Evolutionary conservation across 2,329 filamentous ascomycete genomes (phyloP), one percentile per base, ranked within the genome.

Genomic region (Cercospora canescens): DNA sequence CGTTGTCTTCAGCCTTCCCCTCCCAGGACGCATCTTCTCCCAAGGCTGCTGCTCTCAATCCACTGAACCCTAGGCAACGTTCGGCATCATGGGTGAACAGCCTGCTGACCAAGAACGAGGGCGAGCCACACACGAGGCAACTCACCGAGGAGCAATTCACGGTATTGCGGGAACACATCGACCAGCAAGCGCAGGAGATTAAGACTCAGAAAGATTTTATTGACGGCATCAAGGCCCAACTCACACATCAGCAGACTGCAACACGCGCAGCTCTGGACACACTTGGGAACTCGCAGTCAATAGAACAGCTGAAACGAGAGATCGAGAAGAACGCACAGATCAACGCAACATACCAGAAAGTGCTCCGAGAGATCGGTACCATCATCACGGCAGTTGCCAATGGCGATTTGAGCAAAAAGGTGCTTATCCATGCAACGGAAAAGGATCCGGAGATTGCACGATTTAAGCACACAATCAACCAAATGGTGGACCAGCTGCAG

Each of bases 361-460:
- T 95, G 11, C 83, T 99, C 35, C 89, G 94, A 70, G 95, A 99
- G 79, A 98, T 99, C 72, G 95, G 95, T 73, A 95, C 94, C 77
- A 98, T 99, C 73, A 92, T 98, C 75, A 97, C 95, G 24, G 94
- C 94, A 69, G 95, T 98, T 71, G 95, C 94, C 64, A 92, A 93
- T 74, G 94, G 94, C 80, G 94, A 98, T 77, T 85, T 98, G 67
- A 97, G 93, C 79, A 97, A 97, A 85, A 96, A 97, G 81, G 94
- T 97, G 69, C 88, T 94, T 75, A 96, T 98, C 79, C 95, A 97
- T 77, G 91, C 92, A 4, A 90, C 96, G 71, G 94, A 98, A 82
- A 95, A 97, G 90, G 94, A 98, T 84, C 93, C 94, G 30, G 94
- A 98, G 84, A 98, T 98, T 76, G 95, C 93, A 30, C 94, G 93